phyloP scores from a whole-genome alignment of 208 protist species.

The Crithidia mellificae region DNA sequence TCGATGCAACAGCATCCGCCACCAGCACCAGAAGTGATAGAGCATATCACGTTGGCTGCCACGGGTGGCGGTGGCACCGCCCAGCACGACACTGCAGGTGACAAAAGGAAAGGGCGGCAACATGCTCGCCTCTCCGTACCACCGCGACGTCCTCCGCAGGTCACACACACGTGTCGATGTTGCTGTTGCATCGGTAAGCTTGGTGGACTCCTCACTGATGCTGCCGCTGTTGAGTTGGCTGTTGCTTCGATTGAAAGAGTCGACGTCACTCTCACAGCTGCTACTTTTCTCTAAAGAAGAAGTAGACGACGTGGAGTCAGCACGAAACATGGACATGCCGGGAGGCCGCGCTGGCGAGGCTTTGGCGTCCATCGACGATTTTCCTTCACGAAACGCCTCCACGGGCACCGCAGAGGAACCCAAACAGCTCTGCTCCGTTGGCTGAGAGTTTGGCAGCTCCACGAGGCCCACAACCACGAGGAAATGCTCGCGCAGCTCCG shows the following conservation, averaged over 20 bases:
- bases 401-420: too few species aligned
- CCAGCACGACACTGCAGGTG: slow-evolving; percentile 30
- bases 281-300: too few species aligned
- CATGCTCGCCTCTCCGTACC: not conserved
- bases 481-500: slow-evolving; percentile 33
- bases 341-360: not conserved
- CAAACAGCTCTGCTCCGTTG: too few species aligned
- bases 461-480: slow-evolving; percentile 30
- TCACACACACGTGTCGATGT: not conserved
- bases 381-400: too few species aligned
- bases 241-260: too few species aligned
- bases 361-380: too few species aligned
- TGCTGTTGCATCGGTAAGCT: slow-evolving; percentile 3
- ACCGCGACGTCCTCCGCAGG: not conserved
- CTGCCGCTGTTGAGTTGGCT: slow-evolving; percentile 7
- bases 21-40: slow-evolving; percentile 20
- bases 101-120: slow-evolving; percentile 30
- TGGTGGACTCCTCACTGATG: slow-evolving; percentile 5
- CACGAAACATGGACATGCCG: slow-evolving; percentile 9
- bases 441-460: not conserved
- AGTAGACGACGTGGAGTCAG: not conserved
- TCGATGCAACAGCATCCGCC: slow-evolving; percentile 28
- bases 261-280: not conserved
- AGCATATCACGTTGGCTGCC: slow-evolving; percentile 17
- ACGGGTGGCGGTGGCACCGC: slow-evolving; percentile 19